Percentiles rank a stretch among this genome's conserved stretches.
Evolutionary conservation across 1,284 basidiomycete species (phyloP).

Genomic region (Somion occarium): DNA sequence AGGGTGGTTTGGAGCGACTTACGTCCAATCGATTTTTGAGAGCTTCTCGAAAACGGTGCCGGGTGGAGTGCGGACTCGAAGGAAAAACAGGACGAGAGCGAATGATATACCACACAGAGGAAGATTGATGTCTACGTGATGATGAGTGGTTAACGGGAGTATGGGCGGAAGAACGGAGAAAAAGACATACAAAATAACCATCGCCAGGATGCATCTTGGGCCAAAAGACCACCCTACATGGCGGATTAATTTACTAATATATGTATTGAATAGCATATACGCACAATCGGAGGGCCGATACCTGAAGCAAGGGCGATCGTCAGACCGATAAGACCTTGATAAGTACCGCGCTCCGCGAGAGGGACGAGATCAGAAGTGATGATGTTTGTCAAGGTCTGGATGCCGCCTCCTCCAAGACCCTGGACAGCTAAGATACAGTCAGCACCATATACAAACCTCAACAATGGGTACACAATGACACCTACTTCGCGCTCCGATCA

Average conservation of each 20-base stretch:
- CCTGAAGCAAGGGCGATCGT: slow-evolving; percentile 31
- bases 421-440: slow-evolving; percentile 23
- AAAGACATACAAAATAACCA: slow-evolving; percentile 25
- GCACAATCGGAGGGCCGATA: slow-evolving; percentile 28
- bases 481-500: slow-evolving; percentile 15
- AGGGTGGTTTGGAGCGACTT: not conserved
- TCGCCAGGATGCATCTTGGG: slow-evolving; percentile 19
- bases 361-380: slow-evolving; percentile 34
- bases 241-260: not conserved
- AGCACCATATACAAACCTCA: not conserved
- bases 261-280: slow-evolving; percentile 14
- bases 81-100: slow-evolving; percentile 22
- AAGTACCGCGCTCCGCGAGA: slow-evolving; percentile 32
- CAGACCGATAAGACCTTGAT: slow-evolving; percentile 29
- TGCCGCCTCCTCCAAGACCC: slow-evolving; percentile 36
- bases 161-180: not conserved
- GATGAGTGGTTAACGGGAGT: not conserved
- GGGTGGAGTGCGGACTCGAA: slow-evolving; percentile 7
- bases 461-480: not conserved
- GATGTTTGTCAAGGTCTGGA: slow-evolving; percentile 30
- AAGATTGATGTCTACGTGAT: slow-evolving; percentile 28
- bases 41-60: slow-evolving; percentile 12
- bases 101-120: slow-evolving; percentile 31
- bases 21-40: slow-evolving; percentile 14
- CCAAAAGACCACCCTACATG: slow-evolving; percentile 17